Base-by-base conservation (phyloP, 257 asterid species). In the Solanum peruvianum region DNA sequence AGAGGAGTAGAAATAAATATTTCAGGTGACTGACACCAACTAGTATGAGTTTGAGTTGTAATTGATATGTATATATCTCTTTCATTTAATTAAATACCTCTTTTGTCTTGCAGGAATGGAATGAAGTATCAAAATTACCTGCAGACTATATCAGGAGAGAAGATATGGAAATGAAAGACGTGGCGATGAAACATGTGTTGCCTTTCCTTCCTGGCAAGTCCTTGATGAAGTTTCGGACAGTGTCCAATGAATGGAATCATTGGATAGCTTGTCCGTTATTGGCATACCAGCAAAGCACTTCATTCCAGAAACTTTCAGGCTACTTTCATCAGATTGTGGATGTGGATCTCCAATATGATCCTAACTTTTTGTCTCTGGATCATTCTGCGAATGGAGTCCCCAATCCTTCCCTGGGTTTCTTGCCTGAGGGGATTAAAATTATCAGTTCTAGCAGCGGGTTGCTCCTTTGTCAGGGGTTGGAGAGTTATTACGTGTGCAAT, bases 141-240 rank as follows among this genome's bases (percentile, higher is more conserved):
- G 66, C 44, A 60, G 23, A 81, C 75, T 52, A 44, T 75, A 27
- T 37, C 31, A 18, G 25, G 44, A 86, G 23, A 69, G 33, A 20
- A 49, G 20, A 37, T 42, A 70, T 60, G 92, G 41, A 86, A 69
- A 81, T 93, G 16, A 87, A 89, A 75, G 89, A 88, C n/a, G 29
- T 87, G 8, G 91, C 90, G 6, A 86, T 83, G 33, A 82, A 71
- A 1, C 60, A 39, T 75, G 86, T 89, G 71, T 90, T 93, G 58
- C 96, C 91, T 27, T 82, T 77, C 41, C 94, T 93, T 37, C 94
- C 96, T 10, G 94, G 94, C 2, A 93, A 93, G 87, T 7, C 89
- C 85, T 91, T 92, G 0, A 2, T 33, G 39, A 77, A 87, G 64
- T 93, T 91, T 91, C 71, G 72, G 56, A 47, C 87, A 4, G 94